phyloP scores from a whole-genome alignment of 805 yeast genomes.

The Schwanniomyces sp. region DNA sequence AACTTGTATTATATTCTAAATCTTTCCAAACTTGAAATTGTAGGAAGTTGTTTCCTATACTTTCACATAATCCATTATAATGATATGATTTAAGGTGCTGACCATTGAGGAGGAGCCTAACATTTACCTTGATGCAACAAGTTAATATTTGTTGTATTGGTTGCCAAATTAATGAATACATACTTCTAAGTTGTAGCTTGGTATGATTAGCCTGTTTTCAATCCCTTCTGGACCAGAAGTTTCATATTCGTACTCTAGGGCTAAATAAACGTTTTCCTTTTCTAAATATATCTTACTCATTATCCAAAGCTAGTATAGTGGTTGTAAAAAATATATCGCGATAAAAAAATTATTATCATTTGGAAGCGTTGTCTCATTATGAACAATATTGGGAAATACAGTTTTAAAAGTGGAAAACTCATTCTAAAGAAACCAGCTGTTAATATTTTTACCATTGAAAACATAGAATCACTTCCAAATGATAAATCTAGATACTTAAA shows the following conservation, averaged over 20 bases:
- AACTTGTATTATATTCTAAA: conserved; percentile 7
- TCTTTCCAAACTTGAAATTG: conserved; percentile 8
- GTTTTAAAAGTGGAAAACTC: conserved; percentile 1
- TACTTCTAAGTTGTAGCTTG: background rate
- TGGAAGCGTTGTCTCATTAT: background rate
- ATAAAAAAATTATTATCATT: background rate
- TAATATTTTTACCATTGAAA: background rate
- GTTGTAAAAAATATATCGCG: conserved; percentile 8
- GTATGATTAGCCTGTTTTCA: background rate
- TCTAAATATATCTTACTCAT: conserved; percentile 5
- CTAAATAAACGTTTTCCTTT: conserved; percentile 6
- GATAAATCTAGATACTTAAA: conserved; percentile 13
- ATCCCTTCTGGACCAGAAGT: background rate
- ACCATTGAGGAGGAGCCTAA: conserved; percentile 13
- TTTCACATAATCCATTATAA: conserved; percentile 11
- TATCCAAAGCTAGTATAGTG: background rate
- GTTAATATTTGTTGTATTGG: background rate
- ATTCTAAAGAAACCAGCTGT: conserved; percentile 3
- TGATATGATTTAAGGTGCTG: conserved; percentile 1
- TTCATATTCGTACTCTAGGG: conserved; percentile 4
- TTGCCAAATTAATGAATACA: background rate
- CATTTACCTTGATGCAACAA: conserved; percentile 1
- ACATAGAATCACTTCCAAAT: conserved; percentile 5
- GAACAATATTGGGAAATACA: conserved; percentile 2
- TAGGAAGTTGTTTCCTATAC: conserved; percentile 6